A percentile compares a stretch with the other conserved stretches of the same genome.
Conservation (phyloP, 768 basidiomycete species). For the Filobasidium wieringae region DNA sequence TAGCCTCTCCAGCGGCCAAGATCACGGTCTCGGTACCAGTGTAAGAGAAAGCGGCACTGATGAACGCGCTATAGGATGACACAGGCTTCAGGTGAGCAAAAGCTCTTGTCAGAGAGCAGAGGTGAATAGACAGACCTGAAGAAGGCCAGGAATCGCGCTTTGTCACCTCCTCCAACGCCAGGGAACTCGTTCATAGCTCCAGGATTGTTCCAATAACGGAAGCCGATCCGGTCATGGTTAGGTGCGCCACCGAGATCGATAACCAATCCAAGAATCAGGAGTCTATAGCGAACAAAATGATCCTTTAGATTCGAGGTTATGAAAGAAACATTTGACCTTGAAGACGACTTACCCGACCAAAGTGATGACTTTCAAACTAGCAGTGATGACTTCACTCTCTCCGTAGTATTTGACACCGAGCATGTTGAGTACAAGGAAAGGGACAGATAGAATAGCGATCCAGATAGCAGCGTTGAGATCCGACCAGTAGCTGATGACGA, state of each 20-base stretch:
- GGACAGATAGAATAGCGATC: slow-evolving; percentile 25
- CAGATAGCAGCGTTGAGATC: slow-evolving; percentile 20
- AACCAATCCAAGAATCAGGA: slow-evolving; percentile 20
- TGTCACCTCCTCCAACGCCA: slow-evolving; percentile 16
- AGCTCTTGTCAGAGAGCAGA: slow-evolving; percentile 23
- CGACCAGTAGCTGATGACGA: slow-evolving; percentile 59
- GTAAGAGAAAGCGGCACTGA: slow-evolving; percentile 57
- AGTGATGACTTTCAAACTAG: slow-evolving; percentile 15
- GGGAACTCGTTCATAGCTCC: slow-evolving; percentile 19
- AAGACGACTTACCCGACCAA: slow-evolving; percentile 14
- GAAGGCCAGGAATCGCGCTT: slow-evolving; percentile 30
- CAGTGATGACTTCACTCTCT: slow-evolving; percentile 16
- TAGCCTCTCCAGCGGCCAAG: slow-evolving; percentile 64
- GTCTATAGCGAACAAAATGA: background rate
- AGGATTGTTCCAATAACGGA: slow-evolving; percentile 22
- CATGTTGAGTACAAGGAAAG: slow-evolving; percentile 42
- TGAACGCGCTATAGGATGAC: slow-evolving; percentile 36
- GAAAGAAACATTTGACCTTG: background rate
- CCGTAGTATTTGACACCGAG: slow-evolving; percentile 18
- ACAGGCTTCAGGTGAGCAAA: background rate
- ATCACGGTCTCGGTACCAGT: slow-evolving; percentile 34
- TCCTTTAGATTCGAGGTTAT: background rate
- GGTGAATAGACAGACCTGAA: slow-evolving; percentile 38
- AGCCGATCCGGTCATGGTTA: slow-evolving; percentile 17
- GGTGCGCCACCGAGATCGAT: slow-evolving; percentile 27